Percentiles rank a stretch among this genome's conserved stretches.
These are phyloP conservation scores for Backusella parvicylindrica DNA, from an alignment of 192 early-diverging fungal species.

Conservation along the genomic window DNA sequence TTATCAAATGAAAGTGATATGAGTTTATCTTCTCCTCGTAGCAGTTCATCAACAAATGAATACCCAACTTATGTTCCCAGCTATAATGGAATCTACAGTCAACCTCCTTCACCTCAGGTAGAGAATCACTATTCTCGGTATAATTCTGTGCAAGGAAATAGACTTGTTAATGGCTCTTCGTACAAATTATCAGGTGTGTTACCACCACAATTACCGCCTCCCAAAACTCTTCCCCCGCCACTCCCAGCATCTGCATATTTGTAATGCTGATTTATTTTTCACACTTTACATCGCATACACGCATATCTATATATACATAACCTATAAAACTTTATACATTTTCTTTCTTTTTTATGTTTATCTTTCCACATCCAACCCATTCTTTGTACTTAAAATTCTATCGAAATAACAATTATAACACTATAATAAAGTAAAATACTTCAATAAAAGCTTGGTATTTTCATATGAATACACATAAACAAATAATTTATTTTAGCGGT, in stretches of 20 bases:
- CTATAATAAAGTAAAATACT: neutral
- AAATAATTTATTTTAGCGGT: neutral
- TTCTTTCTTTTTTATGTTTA: neutral
- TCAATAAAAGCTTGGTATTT: neutral
- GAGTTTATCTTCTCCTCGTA: neutral
- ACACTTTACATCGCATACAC: neutral
- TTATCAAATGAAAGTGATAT: neutral
- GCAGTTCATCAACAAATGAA: neutral
- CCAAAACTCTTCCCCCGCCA: neutral
- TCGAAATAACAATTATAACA: neutral
- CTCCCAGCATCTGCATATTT: conserved; percentile 2
- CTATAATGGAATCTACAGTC: neutral
- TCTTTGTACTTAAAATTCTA: neutral
- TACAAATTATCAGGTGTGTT: conserved; percentile 1
- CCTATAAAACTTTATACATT: neutral
- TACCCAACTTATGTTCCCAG: neutral
- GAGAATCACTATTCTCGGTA: neutral
- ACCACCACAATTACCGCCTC: neutral
- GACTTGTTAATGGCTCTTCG: neutral
- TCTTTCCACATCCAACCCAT: neutral
- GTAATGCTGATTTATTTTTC: neutral
- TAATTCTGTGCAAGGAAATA: neutral
- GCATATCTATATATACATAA: neutral
- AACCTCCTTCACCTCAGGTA: neutral
- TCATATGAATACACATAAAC: conserved; percentile 1